Base-by-base conservation (phyloP, 805 yeast species). In the Candida ponderosae region DNA sequence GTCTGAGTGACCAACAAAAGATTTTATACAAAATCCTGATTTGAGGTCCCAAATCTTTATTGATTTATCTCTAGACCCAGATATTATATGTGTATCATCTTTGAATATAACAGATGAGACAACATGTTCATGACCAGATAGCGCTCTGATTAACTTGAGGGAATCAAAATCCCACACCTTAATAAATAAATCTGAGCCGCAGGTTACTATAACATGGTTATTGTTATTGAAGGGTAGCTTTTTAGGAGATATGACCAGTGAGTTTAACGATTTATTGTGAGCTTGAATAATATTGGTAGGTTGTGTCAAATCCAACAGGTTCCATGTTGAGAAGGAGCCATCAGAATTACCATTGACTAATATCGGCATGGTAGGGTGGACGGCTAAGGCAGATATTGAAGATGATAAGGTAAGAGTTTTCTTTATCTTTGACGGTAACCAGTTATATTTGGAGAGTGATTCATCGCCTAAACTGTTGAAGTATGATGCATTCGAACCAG, bases 121-220 rank as follows among this genome's bases (percentile, higher is more conserved):
- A 2, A 93, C 75, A 54, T 89, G 96, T 42, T 87, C 94, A 59
- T 89, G 97, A 11, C 96, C 96, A 0, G 78, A 61, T 18, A 89
- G 59, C 1, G 87, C 76, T 28, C 86, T 66, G 2, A 75, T 53
- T 32, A 80, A 72, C 30, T 66, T 68, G 50, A 72, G 71, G 13
- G 72, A 65, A 23, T 56, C 48, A 5, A 74, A 67, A 49, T 79
- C 81, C 93, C 94, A 88, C 4, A 87, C 59, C 51, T 83, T 82
- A 38, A 87, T 72, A 18, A 63, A 57, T 34, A 67, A 45, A 45
- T 76, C 81, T 3, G 74, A 65, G 1, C 75, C 69, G 36, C 70
- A 62, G 1, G 76, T 65, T 4, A 72, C 75, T n/a, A 72, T 54
- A 7, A 60, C 48, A 18, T 51, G 48, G 29, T 42, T 41, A 13